Conservation (phyloP, 2,329 filamentous ascomycete genomes). For the Aspergillus floridensis region DNA sequence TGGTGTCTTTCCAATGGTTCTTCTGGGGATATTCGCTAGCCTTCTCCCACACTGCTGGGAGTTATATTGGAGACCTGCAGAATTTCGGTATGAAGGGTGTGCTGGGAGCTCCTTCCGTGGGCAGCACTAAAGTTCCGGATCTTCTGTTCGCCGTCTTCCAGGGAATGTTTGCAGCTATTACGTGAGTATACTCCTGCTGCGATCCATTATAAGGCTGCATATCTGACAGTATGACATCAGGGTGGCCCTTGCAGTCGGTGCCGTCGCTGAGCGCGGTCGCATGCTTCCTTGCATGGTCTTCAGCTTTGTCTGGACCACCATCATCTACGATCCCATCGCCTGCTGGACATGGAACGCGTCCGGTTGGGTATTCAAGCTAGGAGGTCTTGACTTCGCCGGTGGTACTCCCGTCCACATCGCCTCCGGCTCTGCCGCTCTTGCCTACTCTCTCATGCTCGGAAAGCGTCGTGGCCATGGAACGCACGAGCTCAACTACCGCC, state of each 20-base stretch:
- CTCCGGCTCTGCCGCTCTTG: conserved; percentile 77
- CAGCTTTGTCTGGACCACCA: conserved; percentile 87
- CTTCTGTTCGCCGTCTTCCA: conserved; percentile 77
- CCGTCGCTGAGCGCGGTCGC: conserved; percentile 80
- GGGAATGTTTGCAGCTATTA: conserved; percentile 66
- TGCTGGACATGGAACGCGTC: conserved; percentile 91
- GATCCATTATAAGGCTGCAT: not conserved
- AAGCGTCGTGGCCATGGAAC: conserved; percentile 82
- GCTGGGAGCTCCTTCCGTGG: conserved; percentile 71
- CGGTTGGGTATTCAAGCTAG: conserved; percentile 77
- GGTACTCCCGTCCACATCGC: conserved; percentile 88
- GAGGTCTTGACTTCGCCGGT: conserved; percentile 83
- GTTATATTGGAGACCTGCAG: conserved; percentile 72
- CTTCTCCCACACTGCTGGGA: conserved; percentile 73
- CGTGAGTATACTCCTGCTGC: conserved; percentile 56
- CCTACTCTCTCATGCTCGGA: conserved; percentile 88
- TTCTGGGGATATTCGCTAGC: conserved; percentile 88
- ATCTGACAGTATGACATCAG: conserved; percentile 40
- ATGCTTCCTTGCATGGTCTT: conserved; percentile 87
- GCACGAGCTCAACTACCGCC: conserved; percentile 84
- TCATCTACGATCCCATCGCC: conserved; percentile 89
- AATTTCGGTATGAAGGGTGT: conserved; percentile 80
- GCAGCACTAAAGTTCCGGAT: conserved; percentile 71
- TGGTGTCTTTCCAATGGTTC: conserved; percentile 90
- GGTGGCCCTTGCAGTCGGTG: conserved; percentile 79